Conservation (phyloP, 2,329 filamentous ascomycete species). For the Aspergillus udagawae region DNA sequence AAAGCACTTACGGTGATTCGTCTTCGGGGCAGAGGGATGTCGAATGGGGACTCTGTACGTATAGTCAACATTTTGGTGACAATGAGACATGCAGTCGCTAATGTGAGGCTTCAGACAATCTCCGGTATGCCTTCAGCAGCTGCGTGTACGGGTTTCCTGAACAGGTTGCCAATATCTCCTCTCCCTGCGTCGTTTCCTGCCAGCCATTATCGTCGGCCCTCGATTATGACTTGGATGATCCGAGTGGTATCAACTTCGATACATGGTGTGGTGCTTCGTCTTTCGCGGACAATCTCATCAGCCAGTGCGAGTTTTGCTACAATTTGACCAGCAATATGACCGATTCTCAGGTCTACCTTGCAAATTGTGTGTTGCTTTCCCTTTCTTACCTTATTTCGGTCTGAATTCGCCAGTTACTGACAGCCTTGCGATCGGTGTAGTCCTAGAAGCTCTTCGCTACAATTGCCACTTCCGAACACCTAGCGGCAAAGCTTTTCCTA, state of each 20-base stretch:
- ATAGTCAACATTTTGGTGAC: neutral
- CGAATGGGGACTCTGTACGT: slow-evolving; percentile 45
- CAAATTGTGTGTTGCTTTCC: slow-evolving; percentile 39
- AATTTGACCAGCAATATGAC: slow-evolving; percentile 39
- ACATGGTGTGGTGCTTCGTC: slow-evolving; percentile 35
- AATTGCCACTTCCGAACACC: slow-evolving; percentile 40
- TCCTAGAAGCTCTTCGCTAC: slow-evolving; percentile 44
- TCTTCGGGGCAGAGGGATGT: slow-evolving; percentile 39
- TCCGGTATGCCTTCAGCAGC: slow-evolving; percentile 42
- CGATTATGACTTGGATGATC: slow-evolving; percentile 25
- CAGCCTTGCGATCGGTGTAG: slow-evolving; percentile 18
- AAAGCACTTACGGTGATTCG: slow-evolving; percentile 34
- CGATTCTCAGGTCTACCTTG: slow-evolving; percentile 36
- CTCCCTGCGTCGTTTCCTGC: slow-evolving; percentile 43
- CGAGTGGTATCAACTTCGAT: slow-evolving; percentile 26
- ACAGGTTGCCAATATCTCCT: slow-evolving; percentile 36
- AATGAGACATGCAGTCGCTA: neutral
- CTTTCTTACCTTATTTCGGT: neutral
- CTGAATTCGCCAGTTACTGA: neutral
- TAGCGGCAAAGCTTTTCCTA: slow-evolving; percentile 34
- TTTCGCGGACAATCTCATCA: slow-evolving; percentile 41
- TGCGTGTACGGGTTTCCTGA: slow-evolving; percentile 43
- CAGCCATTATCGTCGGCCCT: slow-evolving; percentile 31
- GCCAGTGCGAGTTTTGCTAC: slow-evolving; percentile 42
- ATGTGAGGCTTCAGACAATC: slow-evolving; percentile 34